Base-by-base conservation (phyloP, 2,329 filamentous ascomycete genomes). In the Pseudocercospora eumusae region DNA sequence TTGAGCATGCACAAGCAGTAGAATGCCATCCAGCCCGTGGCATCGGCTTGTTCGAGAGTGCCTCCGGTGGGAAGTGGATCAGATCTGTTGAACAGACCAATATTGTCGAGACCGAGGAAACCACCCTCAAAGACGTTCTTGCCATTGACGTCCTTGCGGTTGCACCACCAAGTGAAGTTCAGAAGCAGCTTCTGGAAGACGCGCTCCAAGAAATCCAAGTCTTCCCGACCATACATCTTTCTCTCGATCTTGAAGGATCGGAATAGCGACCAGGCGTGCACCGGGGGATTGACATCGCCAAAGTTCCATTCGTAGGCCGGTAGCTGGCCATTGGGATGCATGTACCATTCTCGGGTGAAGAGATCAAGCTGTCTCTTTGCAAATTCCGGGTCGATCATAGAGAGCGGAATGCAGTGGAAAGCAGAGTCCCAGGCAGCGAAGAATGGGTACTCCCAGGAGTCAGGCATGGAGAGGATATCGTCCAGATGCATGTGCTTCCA, bases 111-210 rank as follows among this genome's bases (percentile, higher is more conserved):
- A 50, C 93, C 93, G 7, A 98, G 81, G 82, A 98, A 98, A 47
- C 93, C 93, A 68, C 93, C 95, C 74, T 98, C 95, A 69, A 98
- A 98, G 27, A 98, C 90, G 72, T 98, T 97, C 80, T 98, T 98
- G 71, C 92, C 93, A 9, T 96, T 91, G 10, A 85, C 84, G 71
- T 98, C 93, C 78, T 98, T 98, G 62, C 93, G 89, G 75, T 98
- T 98, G 20, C 97, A 93, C 93, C 93, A 98, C 95, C 95, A 98
- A 3, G 95, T 98, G 76, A 98, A 98, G 79, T 98, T 98, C 66
- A 98, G 82, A 23, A 98, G 81, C 63, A 98, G 79, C 77, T 98
- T 98, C 74, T 98, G 95, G 81, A 98, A 98, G 4, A 97, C 92
- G 20, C 93, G 86, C 80, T 98, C 93, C 9, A 98, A 83, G 78